phyloP scores from a whole-genome alignment of 108 stramenopile species.

The Pseudonitzschia multistriata region DNA sequence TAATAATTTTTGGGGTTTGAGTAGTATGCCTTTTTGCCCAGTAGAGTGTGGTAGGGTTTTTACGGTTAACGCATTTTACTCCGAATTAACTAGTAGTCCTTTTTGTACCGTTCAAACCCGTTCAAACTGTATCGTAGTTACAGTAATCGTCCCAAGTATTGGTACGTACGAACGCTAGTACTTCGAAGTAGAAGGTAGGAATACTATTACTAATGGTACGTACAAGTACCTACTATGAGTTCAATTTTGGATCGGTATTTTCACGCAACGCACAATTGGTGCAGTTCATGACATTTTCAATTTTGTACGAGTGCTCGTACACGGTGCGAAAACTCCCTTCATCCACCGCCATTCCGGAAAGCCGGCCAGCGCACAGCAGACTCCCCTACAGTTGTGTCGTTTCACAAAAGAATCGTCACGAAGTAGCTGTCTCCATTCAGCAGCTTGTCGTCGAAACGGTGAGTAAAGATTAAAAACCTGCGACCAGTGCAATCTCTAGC shows the following conservation, averaged over 20 bases:
- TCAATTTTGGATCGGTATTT: not conserved
- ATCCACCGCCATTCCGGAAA: not conserved
- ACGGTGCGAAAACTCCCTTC: conserved; percentile 2
- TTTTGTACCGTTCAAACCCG: no score
- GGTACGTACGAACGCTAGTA: no score
- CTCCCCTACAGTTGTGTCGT: not conserved
- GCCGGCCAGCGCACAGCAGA: not conserved
- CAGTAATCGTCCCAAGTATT: no score
- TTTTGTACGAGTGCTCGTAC: no score
- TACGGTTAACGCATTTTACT: no score
- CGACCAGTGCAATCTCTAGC: not conserved
- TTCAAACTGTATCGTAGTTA: no score
- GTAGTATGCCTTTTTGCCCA: no score
- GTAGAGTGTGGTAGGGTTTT: no score
- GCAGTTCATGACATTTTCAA: not conserved
- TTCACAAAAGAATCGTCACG: conserved; percentile 7
- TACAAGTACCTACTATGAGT: not conserved
- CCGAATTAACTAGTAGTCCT: no score
- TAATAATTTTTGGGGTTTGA: no score
- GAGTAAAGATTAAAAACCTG: not conserved
- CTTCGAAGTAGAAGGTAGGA: no score
- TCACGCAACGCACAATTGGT: conserved; percentile 1
- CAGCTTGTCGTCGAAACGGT: not conserved
- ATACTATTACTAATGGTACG: no score
- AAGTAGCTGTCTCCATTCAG: not conserved